phyloP scores from a whole-genome alignment of 495 filamentous ascomycete species.

The Hypoxylon crocopeplum region DNA sequence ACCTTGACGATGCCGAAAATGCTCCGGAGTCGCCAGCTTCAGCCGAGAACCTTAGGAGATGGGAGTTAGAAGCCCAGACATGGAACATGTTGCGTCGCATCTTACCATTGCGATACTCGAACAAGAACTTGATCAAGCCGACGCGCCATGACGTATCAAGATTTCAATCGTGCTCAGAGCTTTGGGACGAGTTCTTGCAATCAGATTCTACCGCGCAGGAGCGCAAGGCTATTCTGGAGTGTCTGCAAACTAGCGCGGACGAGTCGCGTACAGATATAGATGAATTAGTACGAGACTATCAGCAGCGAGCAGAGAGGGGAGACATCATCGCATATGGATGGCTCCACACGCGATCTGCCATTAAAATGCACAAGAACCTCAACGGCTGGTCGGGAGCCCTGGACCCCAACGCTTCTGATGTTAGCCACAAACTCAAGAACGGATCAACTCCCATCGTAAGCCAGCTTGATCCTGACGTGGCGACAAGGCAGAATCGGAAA shows the following conservation, averaged over 20 bases:
- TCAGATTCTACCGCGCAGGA: slow-evolving; percentile 64
- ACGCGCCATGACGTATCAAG: slow-evolving; percentile 38
- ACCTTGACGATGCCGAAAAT: slow-evolving; percentile 57
- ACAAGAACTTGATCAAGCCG: slow-evolving; percentile 41
- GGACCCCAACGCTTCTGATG: slow-evolving; percentile 63
- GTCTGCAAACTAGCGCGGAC: slow-evolving; percentile 77
- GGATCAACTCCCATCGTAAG: slow-evolving; percentile 73
- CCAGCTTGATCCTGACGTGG: slow-evolving; percentile 93
- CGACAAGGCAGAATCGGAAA: slow-evolving; percentile 73
- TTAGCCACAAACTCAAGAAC: slow-evolving; percentile 63
- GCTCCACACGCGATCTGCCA: slow-evolving; percentile 86
- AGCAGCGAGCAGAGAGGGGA: slow-evolving; percentile 66
- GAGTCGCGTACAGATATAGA: slow-evolving; percentile 72
- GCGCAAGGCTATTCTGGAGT: slow-evolving; percentile 77
- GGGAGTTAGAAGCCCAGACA: slow-evolving; percentile 75
- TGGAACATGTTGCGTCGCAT: slow-evolving; percentile 81
- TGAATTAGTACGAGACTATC: slow-evolving; percentile 73
- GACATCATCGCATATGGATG: slow-evolving; percentile 83
- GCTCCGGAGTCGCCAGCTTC: slow-evolving; percentile 39
- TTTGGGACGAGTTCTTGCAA: slow-evolving; percentile 56
- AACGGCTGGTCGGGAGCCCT: slow-evolving; percentile 67
- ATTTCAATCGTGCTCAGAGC: slow-evolving; percentile 43
- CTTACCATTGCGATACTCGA: slow-evolving; percentile 56
- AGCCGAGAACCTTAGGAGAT: slow-evolving; percentile 44
- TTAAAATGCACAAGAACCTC: slow-evolving; percentile 88